Conservation (phyloP, 2,329 filamentous ascomycete species). For the Penicillium concentricum region DNA sequence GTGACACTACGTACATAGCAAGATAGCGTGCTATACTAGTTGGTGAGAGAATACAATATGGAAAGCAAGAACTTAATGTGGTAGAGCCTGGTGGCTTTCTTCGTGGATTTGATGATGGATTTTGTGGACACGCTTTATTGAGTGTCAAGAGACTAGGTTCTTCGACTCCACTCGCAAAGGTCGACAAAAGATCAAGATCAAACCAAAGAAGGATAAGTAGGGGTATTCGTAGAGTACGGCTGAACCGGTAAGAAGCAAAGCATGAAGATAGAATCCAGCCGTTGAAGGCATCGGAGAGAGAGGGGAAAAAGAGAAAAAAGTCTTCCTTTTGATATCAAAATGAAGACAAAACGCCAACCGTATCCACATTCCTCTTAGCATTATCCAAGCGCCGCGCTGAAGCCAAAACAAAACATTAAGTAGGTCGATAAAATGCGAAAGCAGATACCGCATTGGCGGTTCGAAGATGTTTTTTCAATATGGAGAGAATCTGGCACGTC, state of each 20-base stretch:
- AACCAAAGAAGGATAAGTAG: neutral
- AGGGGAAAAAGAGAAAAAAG: neutral
- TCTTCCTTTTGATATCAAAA: constrained; percentile 2
- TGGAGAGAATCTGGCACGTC: constrained; percentile 20
- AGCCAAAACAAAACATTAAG: constrained; percentile 9
- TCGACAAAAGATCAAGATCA: neutral
- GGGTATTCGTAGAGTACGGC: neutral
- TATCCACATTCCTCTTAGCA: constrained; percentile 11
- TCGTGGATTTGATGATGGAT: neutral
- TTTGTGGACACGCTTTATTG: neutral
- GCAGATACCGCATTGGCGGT: neutral
- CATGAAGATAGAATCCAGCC: neutral
- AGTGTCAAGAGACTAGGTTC: neutral
- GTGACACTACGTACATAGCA: neutral
- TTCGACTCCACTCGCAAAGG: neutral
- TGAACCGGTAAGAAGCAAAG: neutral
- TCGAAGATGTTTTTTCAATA: constrained; percentile 10
- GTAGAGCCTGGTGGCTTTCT: neutral
- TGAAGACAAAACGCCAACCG: constrained; percentile 8
- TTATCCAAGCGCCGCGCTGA: constrained; percentile 22
- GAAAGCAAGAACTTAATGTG: neutral
- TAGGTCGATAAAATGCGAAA: neutral
- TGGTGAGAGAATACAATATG: neutral
- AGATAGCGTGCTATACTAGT: neutral
- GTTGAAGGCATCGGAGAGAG: neutral